These are phyloP conservation scores for Scedosporium apiospermum DNA, from an alignment of 2,329 filamentous ascomycete species.

Conservation along the genomic window DNA sequence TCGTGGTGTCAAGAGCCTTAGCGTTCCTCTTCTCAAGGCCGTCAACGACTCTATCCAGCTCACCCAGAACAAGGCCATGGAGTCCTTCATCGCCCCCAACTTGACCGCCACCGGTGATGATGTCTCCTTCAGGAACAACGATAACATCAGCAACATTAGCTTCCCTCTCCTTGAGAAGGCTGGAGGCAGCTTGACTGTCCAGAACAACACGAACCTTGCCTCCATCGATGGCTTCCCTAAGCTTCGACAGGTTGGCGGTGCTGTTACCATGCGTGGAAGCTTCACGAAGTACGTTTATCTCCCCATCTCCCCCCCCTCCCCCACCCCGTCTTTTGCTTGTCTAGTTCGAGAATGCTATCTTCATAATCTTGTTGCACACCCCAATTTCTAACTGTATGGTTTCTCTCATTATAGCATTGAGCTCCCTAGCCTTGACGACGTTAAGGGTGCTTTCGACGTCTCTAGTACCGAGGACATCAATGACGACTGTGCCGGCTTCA, in stretches of 20 bases:
- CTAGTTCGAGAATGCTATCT: no score
- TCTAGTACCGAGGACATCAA: conserved; percentile 54
- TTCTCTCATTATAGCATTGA: conserved; percentile 44
- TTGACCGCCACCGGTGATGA: conserved; percentile 55
- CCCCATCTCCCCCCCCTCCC: not conserved
- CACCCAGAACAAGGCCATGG: conserved; percentile 63
- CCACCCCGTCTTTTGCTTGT: not conserved
- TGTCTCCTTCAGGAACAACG: conserved; percentile 56
- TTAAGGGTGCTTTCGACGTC: conserved; percentile 64
- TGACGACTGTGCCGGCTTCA: conserved; percentile 44
- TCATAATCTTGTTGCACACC: conserved; percentile 5
- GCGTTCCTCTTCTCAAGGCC: conserved; percentile 59
- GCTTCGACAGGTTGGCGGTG: conserved; percentile 64
- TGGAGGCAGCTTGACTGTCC: conserved; percentile 72
- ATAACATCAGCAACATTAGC: conserved; percentile 60
- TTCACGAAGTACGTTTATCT: conserved; percentile 62
- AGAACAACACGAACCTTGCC: conserved; percentile 75
- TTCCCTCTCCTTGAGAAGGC: conserved; percentile 60
- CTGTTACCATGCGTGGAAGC: conserved; percentile 75
- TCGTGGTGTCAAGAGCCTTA: conserved; percentile 66
- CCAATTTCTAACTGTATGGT: not conserved
- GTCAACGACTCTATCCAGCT: conserved; percentile 78
- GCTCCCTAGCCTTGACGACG: conserved; percentile 57
- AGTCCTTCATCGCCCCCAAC: conserved; percentile 54
- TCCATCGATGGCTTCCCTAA: conserved; percentile 57